These are phyloP conservation scores for Talaromyces ruber DNA, from an alignment of 495 filamentous ascomycete genomes.

Conservation along the genomic window DNA sequence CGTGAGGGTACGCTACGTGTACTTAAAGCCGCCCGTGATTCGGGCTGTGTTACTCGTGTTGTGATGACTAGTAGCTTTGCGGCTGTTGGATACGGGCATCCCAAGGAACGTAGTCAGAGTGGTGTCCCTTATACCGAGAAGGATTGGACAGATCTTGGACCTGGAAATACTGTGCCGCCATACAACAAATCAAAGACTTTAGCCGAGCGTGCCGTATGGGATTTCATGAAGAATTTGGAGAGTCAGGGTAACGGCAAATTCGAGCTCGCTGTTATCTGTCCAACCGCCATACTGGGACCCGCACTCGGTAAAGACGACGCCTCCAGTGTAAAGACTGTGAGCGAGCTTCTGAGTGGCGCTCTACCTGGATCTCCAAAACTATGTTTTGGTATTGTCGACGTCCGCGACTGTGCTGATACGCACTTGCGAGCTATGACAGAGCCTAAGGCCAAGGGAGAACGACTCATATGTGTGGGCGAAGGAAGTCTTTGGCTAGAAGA, in stretches of 20 bases:
- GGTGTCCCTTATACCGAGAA: conserved; percentile 24
- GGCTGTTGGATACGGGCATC: neutral
- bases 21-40: neutral
- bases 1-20: conserved; percentile 5
- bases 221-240: conserved; percentile 18
- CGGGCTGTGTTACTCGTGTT: neutral
- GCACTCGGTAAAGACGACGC: neutral
- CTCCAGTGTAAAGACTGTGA: neutral
- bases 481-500: neutral
- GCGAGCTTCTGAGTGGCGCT: neutral
- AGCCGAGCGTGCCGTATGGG: conserved; percentile 28
- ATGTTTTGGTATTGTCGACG: neutral
- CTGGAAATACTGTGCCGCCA: conserved; percentile 7
- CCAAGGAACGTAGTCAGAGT: conserved; percentile 13
- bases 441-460: neutral
- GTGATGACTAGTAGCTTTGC: conserved; percentile 6
- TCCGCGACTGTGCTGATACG: conserved; percentile 21
- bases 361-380: neutral
- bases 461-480: neutral
- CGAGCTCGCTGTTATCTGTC: conserved; percentile 27
- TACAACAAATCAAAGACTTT: conserved; percentile 31
- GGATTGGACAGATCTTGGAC: conserved; percentile 28
- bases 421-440: conserved; percentile 23
- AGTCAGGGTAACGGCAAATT: conserved; percentile 18
- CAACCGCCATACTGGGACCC: conserved; percentile 24